Percentiles rank a stretch among this genome's conserved stretches.
phyloP scores from a whole-genome alignment of 2,329 filamentous ascomycete genomes.

The Neofusicoccum sp. region DNA sequence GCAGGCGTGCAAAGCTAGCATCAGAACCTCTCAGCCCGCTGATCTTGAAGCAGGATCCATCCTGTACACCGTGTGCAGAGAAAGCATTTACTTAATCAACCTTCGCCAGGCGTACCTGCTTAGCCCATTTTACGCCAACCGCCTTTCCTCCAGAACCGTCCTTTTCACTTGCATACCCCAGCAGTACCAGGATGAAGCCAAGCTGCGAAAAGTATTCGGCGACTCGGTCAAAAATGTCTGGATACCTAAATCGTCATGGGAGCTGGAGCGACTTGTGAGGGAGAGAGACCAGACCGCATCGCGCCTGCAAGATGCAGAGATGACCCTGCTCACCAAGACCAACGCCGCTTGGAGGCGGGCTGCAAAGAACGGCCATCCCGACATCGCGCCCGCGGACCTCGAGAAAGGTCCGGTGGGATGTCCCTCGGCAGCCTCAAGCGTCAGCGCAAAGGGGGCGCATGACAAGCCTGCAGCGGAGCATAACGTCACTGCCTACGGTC shows the following conservation, averaged over 20 bases:
- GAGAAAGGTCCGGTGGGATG: not conserved
- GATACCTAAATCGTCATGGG: slow-evolving; percentile 7
- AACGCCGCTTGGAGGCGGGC: not conserved
- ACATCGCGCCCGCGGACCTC: not conserved
- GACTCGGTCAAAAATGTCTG: slow-evolving; percentile 6
- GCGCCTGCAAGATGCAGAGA: slow-evolving; percentile 8
- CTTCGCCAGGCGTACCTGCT: slow-evolving; percentile 88
- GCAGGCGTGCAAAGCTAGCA: slow-evolving; percentile 15
- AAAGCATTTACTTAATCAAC: slow-evolving; percentile 89
- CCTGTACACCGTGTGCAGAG: slow-evolving; percentile 81
- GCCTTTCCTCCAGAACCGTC: slow-evolving; percentile 85
- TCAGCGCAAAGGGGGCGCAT: not conserved
- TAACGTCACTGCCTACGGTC: not conserved
- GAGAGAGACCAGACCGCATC: slow-evolving; percentile 9
- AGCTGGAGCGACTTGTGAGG: slow-evolving; percentile 2
- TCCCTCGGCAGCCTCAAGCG: too few species aligned
- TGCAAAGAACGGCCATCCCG: not conserved
- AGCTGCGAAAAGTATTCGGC: slow-evolving; percentile 10
- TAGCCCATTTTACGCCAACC: slow-evolving; percentile 77
- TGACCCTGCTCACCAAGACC: not conserved
- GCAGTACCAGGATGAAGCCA: slow-evolving; percentile 6
- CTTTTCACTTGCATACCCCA: slow-evolving; percentile 55
- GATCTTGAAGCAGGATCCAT: slow-evolving; percentile 60
- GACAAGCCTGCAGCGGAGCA: not conserved
- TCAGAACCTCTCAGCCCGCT: not conserved